phyloP scores from a whole-genome alignment of 2,329 filamentous ascomycete species.

The Pezicula rhizophila region DNA sequence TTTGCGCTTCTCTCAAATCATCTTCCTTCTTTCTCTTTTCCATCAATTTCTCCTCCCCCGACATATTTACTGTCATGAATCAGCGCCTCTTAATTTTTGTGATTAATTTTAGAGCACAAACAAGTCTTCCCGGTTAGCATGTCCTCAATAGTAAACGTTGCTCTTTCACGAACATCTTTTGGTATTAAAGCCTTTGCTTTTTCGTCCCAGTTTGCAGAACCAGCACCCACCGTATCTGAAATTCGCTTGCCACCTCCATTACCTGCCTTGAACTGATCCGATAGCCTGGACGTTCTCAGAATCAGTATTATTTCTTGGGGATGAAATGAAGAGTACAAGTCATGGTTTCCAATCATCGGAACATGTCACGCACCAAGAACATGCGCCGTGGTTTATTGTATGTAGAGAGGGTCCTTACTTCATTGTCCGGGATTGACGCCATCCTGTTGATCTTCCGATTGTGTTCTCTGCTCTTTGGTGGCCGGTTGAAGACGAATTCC shows the following conservation, averaged over 20 bases:
- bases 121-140: constrained; percentile 45
- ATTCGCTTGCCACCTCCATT: constrained; percentile 53
- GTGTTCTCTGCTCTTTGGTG: constrained; percentile 71
- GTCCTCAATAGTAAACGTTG: constrained; percentile 40
- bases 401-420: constrained; percentile 35
- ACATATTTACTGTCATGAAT: constrained; percentile 8
- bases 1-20: constrained; percentile 39
- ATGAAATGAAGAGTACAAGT: no score
- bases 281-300: constrained; percentile 34
- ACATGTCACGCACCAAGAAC: no score
- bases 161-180: constrained; percentile 29
- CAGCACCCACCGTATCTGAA: constrained; percentile 59
- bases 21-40: constrained; percentile 40
- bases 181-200: constrained; percentile 37
- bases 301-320: no score
- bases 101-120: background rate
- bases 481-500: constrained; percentile 69
- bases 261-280: constrained; percentile 58
- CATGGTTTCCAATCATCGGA: no score
- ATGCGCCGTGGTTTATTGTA: no score
- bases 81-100: constrained; percentile 13
- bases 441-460: constrained; percentile 56
- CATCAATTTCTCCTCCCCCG: constrained; percentile 15
- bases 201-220: constrained; percentile 49
- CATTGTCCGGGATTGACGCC: constrained; percentile 62